Base-by-base conservation (phyloP, 441 rosid species). In the Populus hybrid region DNA sequence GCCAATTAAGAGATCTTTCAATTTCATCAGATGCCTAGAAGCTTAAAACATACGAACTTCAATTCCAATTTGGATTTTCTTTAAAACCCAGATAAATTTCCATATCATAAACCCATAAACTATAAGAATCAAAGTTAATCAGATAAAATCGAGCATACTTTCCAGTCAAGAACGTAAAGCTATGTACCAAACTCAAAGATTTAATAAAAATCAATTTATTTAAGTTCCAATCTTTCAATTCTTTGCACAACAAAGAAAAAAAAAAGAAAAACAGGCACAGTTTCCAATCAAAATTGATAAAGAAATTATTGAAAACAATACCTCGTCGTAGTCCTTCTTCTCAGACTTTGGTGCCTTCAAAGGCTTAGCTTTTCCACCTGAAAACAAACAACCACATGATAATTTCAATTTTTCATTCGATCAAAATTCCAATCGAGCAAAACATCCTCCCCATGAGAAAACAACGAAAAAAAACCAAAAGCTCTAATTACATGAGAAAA, bases 291-390 rank as follows among this genome's bases (percentile, higher is more conserved):
- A 26, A 64, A 54, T 24, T 10, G 34, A 20, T 64, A 69, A 21
- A 10, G 35, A 10, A 23, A 50, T 63, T 16, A 67, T 26, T 10
- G 18, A 66, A 64, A 72, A 1, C 1, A 72, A 40, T 87, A 95
- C 99, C 95, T 95, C 99, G 74, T 95, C 99, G 80, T 92, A 93
- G 0, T 92, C 97, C 80, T 92, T 95, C 97, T 95, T 95, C 0
- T 83, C 91, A 66, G 83, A 61, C 79, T 93, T 95, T 50, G 99
- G 90, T 77, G 86, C 90, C 92, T 95, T 95, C 99, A 95, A 89
- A 80, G 99, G 99, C 88, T 95, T 95, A 59, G 89, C 86, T 79
- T 95, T 95, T 81, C 99, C 99, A 83, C 97, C 98, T 95, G 18
- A 40, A 74, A 65, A 68, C 65, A 10, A 70, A 67, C 40, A 67